Conservation (phyloP, 129 eudicot genomes). For the Cynara cardunculus region DNA sequence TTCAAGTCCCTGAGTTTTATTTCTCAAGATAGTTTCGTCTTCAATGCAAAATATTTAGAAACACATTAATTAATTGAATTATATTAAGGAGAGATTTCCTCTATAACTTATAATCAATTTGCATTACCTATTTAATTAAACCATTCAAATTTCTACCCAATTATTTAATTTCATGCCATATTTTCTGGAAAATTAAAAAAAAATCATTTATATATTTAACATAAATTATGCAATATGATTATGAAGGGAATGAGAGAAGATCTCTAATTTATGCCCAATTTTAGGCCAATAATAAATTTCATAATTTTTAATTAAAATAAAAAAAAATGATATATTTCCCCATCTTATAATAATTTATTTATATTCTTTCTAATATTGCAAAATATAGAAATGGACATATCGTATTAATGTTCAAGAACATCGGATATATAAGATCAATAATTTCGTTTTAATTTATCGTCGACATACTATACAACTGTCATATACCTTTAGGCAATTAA, state of each 20-base stretch:
- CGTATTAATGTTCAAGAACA: not conserved
- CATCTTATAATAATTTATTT: not conserved
- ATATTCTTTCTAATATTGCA: not conserved
- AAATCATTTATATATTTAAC: conserved; percentile 10
- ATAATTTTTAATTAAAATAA: not conserved
- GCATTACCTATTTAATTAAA: not conserved
- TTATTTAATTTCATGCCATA: conserved; percentile 8
- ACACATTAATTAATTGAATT: conserved; percentile 8
- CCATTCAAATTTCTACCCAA: conserved; percentile 9
- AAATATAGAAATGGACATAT: not conserved
- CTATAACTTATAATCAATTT: not conserved
- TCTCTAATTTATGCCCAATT: not conserved
- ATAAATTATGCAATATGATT: conserved; percentile 19
- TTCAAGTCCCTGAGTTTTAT: conserved; percentile 12
- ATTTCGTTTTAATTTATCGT: not conserved
- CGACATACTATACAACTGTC: not conserved
- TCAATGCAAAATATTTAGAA: conserved; percentile 28
- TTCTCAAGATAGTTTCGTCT: conserved; percentile 17
- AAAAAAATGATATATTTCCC: not conserved
- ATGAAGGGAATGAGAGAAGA: no score
- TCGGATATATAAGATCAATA: not conserved
- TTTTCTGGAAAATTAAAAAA: conserved; percentile 2
- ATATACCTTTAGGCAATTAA: not conserved
- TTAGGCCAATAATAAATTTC: not conserved
- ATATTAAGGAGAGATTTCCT: conserved; percentile 23